phyloP scores from a whole-genome alignment of 148 eudicot genomes.

The Mesembryanthemum crystallinum region DNA sequence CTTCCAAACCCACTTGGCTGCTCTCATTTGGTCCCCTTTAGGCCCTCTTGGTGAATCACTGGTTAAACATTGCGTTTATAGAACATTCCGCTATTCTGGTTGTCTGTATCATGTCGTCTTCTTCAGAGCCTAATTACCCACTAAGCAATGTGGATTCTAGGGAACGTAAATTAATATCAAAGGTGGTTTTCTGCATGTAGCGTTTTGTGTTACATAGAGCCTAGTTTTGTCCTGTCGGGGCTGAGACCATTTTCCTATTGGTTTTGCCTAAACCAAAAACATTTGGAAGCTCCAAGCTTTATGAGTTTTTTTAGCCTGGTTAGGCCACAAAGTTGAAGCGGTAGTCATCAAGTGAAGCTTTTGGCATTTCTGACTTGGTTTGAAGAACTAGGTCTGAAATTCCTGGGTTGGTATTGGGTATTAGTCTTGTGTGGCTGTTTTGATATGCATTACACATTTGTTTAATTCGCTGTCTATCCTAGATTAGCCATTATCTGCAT shows the following conservation, averaged over 20 bases:
- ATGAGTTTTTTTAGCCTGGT: not conserved
- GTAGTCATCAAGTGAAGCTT: not conserved
- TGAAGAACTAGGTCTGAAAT: not conserved
- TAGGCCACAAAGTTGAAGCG: not conserved
- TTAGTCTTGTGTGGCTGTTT: too few species aligned
- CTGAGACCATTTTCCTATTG: not conserved
- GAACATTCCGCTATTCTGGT: too few species aligned
- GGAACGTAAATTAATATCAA: not conserved
- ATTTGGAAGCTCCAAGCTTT: not conserved
- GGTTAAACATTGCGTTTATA: not conserved
- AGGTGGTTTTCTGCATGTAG: not conserved
- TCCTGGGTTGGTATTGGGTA: not conserved
- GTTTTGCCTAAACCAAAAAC: too few species aligned
- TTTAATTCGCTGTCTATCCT: not conserved
- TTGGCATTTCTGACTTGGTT: not conserved
- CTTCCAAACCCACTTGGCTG: not conserved
- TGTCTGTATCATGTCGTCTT: not conserved
- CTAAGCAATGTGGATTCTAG: not conserved
- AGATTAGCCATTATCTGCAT: not conserved
- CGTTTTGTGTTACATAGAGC: not conserved
- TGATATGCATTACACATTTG: not conserved
- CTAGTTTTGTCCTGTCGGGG: not conserved
- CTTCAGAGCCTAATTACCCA: not conserved
- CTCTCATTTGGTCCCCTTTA: not conserved
- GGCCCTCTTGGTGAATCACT: not conserved